Conservation (phyloP, 805 yeast species). For the Candida manassasensis region DNA sequence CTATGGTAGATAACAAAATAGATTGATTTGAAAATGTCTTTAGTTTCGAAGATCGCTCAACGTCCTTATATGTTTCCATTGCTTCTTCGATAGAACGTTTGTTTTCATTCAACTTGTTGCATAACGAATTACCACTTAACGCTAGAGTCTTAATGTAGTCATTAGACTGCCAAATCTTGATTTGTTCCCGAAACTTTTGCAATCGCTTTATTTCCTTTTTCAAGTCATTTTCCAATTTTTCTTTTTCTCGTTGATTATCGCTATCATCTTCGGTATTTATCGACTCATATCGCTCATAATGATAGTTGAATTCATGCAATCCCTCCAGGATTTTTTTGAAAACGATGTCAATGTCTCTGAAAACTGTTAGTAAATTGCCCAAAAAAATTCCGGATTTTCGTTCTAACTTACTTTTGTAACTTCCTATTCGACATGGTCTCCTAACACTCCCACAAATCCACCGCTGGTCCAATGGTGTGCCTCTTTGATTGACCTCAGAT, state of each 20-base stretch:
- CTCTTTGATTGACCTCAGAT: not conserved
- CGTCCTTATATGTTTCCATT: slow-evolving; percentile 43
- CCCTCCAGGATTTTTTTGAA: slow-evolving; percentile 44
- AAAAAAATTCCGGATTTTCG: not conserved
- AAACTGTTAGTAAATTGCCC: slow-evolving; percentile 1
- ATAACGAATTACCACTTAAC: slow-evolving; percentile 9
- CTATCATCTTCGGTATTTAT: slow-evolving; percentile 22
- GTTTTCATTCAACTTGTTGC: slow-evolving; percentile 29
- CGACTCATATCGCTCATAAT: slow-evolving; percentile 40
- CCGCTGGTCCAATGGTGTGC: not conserved
- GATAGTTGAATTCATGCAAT: slow-evolving; percentile 40
- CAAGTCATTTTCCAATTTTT: slow-evolving; percentile 39
- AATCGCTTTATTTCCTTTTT: slow-evolving; percentile 43
- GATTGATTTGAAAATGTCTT: slow-evolving; percentile 43
- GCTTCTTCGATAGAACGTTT: slow-evolving; percentile 40
- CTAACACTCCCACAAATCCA: not conserved
- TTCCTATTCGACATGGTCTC: slow-evolving; percentile 25
- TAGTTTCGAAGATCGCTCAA: slow-evolving; percentile 39
- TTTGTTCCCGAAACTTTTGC: slow-evolving; percentile 43
- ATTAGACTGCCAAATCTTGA: slow-evolving; percentile 42
- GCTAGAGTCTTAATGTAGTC: slow-evolving; percentile 24
- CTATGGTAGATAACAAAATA: slow-evolving; percentile 39
- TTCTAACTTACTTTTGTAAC: slow-evolving; percentile 31
- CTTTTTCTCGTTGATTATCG: slow-evolving; percentile 39
- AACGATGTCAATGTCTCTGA: slow-evolving; percentile 37